phyloP scores from a whole-genome alignment of 2,329 filamentous ascomycete genomes.

The Monosporascus cannonballus region DNA sequence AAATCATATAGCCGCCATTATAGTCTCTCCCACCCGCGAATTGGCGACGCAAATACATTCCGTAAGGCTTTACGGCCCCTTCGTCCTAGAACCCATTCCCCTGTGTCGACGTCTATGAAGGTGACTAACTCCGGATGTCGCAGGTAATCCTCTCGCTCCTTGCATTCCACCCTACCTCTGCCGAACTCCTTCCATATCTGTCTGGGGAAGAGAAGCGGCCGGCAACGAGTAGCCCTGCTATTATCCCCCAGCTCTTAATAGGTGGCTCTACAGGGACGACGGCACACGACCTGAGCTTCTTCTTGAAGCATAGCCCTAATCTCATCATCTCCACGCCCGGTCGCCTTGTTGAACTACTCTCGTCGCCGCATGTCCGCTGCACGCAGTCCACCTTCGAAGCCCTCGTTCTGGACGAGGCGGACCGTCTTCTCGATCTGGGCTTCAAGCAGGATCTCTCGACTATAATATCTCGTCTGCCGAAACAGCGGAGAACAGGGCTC shows the following conservation, averaged over 20 bases:
- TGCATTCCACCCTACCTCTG: slow-evolving; percentile 75
- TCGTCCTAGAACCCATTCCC: slow-evolving; percentile 33
- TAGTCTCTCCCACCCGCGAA: slow-evolving; percentile 90
- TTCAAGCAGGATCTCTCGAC: slow-evolving; percentile 88
- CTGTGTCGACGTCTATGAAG: background rate
- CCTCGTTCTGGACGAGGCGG: slow-evolving; percentile 89
- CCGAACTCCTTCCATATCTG: slow-evolving; percentile 53
- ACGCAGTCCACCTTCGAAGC: slow-evolving; percentile 86
- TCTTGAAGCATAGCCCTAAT: slow-evolving; percentile 80
- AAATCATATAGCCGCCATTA: slow-evolving; percentile 83
- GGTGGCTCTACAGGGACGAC: slow-evolving; percentile 72
- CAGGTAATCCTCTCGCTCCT: slow-evolving; percentile 49
- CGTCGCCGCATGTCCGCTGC: slow-evolving; percentile 81
- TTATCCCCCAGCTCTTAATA: slow-evolving; percentile 83
- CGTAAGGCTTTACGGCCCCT: slow-evolving; percentile 51
- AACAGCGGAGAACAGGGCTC: slow-evolving; percentile 85
- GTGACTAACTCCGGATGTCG: background rate
- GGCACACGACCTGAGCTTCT: slow-evolving; percentile 79
- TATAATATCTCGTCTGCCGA: slow-evolving; percentile 78
- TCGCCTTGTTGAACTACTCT: slow-evolving; percentile 78
- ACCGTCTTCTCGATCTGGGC: slow-evolving; percentile 84
- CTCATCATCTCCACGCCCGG: slow-evolving; percentile 88
- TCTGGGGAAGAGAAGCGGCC: slow-evolving; percentile 51
- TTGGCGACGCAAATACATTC: slow-evolving; percentile 75
- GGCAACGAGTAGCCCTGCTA: slow-evolving; percentile 37